Percentiles rank a stretch among this genome's conserved stretches.
Evolutionary conservation across 2,329 filamentous ascomycete genomes (phyloP).

Genomic region (Ascochyta viciae-villosae): DNA sequence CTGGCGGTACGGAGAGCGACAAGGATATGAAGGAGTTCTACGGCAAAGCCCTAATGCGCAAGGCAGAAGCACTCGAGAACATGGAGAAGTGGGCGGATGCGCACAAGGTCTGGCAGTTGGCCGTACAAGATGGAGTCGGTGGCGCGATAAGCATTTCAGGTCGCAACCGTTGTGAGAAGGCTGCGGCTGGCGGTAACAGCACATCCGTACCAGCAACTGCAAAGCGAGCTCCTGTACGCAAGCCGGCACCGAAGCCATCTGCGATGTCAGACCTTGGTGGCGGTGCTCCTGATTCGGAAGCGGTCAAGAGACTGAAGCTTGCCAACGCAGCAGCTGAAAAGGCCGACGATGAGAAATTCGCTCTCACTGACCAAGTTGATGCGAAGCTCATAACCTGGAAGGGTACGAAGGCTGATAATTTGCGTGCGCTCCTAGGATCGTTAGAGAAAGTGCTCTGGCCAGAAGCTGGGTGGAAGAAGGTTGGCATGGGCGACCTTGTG

Average conservation of each 20-base stretch:
- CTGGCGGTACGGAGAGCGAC: constrained; percentile 63
- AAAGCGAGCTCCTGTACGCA: constrained; percentile 38
- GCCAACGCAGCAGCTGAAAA: constrained; percentile 86
- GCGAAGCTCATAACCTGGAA: constrained; percentile 81
- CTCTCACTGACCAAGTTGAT: constrained; percentile 84
- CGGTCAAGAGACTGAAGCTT: constrained; percentile 80
- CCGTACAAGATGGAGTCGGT: constrained; percentile 85
- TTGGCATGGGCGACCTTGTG: constrained; percentile 91
- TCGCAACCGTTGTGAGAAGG: constrained; percentile 87
- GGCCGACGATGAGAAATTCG: constrained; percentile 92
- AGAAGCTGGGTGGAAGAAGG: constrained; percentile 93
- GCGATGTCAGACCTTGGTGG: constrained; percentile 53
- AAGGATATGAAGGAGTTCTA: constrained; percentile 94
- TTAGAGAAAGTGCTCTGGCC: constrained; percentile 91
- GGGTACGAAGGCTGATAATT: constrained; percentile 89
- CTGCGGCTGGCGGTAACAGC: constrained; percentile 58
- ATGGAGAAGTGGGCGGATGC: constrained; percentile 95
- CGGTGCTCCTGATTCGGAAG: constrained; percentile 67
- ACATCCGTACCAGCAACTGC: constrained; percentile 24
- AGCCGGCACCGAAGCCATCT: constrained; percentile 46
- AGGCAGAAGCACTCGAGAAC: constrained; percentile 93
- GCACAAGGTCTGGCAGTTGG: constrained; percentile 77
- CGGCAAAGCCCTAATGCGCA: constrained; percentile 90
- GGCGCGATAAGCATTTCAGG: constrained; percentile 84
- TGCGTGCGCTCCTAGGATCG: constrained; percentile 85